phyloP scores from a whole-genome alignment of 441 rosid genomes.

The Cnidoscolus chayamansa region DNA sequence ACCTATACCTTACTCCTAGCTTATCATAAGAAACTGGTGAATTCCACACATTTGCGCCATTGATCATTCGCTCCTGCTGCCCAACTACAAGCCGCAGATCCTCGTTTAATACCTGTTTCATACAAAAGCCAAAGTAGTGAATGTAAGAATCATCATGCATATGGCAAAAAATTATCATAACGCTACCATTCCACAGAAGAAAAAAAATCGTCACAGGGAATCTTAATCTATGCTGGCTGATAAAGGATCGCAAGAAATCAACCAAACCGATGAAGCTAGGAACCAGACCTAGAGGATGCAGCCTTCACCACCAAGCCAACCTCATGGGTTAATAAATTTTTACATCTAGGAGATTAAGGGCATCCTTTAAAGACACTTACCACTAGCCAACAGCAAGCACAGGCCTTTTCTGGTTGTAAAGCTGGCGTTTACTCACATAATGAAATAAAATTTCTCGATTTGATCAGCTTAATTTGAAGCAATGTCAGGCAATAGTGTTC shows the following conservation, averaged over 20 bases:
- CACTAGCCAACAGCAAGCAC: no score
- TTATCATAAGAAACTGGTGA: constrained; percentile 79
- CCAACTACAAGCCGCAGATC: constrained; percentile 78
- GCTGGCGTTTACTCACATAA: not conserved
- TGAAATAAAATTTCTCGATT: not conserved
- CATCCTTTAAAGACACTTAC: no score
- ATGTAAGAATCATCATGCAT: not conserved
- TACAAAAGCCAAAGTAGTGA: not conserved
- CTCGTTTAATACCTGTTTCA: constrained; percentile 76
- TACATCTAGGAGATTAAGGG: no score
- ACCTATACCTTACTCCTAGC: constrained; percentile 85
- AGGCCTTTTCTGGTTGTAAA: not conserved
- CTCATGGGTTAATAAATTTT: not conserved
- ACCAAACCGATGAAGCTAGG: not conserved
- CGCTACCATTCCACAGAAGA: no score
- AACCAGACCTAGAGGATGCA: not conserved
- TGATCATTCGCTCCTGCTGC: constrained; percentile 86
- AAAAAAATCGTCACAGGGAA: no score
- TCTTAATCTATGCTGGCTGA: no score
- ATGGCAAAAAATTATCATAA: not conserved
- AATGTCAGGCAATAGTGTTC: not conserved
- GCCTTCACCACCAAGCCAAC: not conserved
- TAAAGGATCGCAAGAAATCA: not conserved
- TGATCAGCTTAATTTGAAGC: not conserved
- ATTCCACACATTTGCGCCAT: constrained; percentile 86